These are phyloP conservation scores for Paracoccidioides brasiliensis DNA, from an alignment of 2,329 filamentous ascomycete species.

Conservation along the genomic window DNA sequence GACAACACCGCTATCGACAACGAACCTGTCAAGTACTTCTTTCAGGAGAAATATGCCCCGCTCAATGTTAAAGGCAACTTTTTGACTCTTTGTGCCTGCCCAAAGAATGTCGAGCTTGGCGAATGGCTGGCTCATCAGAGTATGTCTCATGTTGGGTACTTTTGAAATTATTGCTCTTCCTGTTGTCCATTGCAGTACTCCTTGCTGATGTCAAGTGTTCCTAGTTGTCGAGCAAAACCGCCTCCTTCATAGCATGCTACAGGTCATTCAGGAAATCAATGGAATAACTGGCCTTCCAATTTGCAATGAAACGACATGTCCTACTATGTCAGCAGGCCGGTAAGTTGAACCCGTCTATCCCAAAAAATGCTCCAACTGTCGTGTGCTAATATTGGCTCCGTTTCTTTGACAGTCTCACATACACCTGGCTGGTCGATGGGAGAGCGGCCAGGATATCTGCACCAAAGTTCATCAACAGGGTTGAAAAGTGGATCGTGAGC, in stretches of 20 bases:
- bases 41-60: slow-evolving; percentile 48
- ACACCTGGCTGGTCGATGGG: slow-evolving; percentile 87
- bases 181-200: not conserved
- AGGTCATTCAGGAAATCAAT: slow-evolving; percentile 76
- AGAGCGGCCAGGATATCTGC: slow-evolving; percentile 85
- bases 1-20: slow-evolving; percentile 27
- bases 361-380: not conserved
- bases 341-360: slow-evolving; percentile 39
- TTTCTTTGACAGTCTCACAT: slow-evolving; percentile 56
- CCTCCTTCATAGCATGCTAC: slow-evolving; percentile 76
- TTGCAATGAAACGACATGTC: slow-evolving; percentile 73
- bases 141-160: slow-evolving; percentile 31
- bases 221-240: slow-evolving; percentile 86
- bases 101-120: slow-evolving; percentile 83
- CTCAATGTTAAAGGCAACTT: slow-evolving; percentile 96
- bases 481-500: slow-evolving; percentile 93
- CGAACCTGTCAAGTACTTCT: slow-evolving; percentile 37
- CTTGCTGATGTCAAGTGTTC: not conserved
- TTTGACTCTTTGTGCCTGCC: slow-evolving; percentile 84
- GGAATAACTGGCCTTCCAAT: slow-evolving; percentile 59
- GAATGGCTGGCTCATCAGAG: slow-evolving; percentile 96
- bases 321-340: slow-evolving; percentile 88
- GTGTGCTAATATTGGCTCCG: not conserved
- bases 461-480: slow-evolving; percentile 84
- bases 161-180: not conserved